A percentile compares a stretch with the other conserved stretches of the same genome.
Evolutionary conservation across 495 filamentous ascomycete genomes (phyloP).

Genomic region (Penicillium ucsense): DNA sequence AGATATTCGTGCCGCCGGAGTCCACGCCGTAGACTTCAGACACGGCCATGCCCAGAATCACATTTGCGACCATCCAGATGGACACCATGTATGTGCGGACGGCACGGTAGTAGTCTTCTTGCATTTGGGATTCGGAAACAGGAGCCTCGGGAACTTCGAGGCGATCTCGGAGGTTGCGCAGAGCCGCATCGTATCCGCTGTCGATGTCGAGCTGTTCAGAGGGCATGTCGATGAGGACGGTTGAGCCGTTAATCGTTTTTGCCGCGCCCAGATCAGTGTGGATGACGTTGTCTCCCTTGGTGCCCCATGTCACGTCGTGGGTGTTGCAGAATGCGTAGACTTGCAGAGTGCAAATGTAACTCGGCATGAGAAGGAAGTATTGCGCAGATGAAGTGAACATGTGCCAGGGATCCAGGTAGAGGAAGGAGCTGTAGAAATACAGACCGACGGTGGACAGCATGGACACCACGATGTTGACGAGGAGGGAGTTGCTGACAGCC

Average conservation of each 20-base stretch:
- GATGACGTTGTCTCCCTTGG: slow-evolving; percentile 94
- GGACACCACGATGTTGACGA: slow-evolving; percentile 92
- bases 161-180: slow-evolving; percentile 90
- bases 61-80: slow-evolving; percentile 90
- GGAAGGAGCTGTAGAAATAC: slow-evolving; percentile 91
- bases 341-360: slow-evolving; percentile 94
- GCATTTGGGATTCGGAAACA: slow-evolving; percentile 67
- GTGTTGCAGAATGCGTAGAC: slow-evolving; percentile 99
- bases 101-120: slow-evolving; percentile 97
- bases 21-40: slow-evolving; percentile 69
- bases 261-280: slow-evolving; percentile 86
- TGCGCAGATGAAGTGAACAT: slow-evolving; percentile 93
- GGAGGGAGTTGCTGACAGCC: slow-evolving; percentile 69
- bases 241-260: slow-evolving; percentile 56
- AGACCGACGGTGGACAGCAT: slow-evolving; percentile 81
- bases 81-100: slow-evolving; percentile 98
- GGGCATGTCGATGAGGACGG: slow-evolving; percentile 83
- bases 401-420: slow-evolving; percentile 98
- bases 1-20: slow-evolving; percentile 71
- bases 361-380: slow-evolving; percentile 86
- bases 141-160: slow-evolving; percentile 61
- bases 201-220: slow-evolving; percentile 97
- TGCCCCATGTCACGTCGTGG: slow-evolving; percentile 98
- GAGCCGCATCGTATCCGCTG: slow-evolving; percentile 90
- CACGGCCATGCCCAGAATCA: slow-evolving; percentile 85